phyloP scores from a whole-genome alignment of 2,329 filamentous ascomycete species.

The Hypoxylon sp. region DNA sequence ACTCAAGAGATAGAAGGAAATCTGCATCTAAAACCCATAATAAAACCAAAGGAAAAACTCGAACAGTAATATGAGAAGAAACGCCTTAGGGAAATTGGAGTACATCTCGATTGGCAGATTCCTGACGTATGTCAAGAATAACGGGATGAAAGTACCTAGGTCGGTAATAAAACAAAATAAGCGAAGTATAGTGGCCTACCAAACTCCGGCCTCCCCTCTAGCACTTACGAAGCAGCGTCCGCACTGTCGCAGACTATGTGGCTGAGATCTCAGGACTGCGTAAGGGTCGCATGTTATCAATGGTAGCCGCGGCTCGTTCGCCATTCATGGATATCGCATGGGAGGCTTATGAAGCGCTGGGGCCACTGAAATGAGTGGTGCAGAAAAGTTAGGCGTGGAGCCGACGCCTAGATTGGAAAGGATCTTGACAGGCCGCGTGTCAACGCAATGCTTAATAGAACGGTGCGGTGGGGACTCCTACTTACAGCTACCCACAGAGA shows the following conservation, averaged over 20 bases:
- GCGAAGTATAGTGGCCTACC: background rate
- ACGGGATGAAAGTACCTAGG: background rate
- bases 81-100: slow-evolving; percentile 15
- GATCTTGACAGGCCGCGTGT: slow-evolving; percentile 37
- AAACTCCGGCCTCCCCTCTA: slow-evolving; percentile 2
- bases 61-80: slow-evolving; percentile 8
- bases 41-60: slow-evolving; percentile 2
- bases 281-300: slow-evolving; percentile 18
- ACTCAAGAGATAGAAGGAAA: background rate
- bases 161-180: slow-evolving; percentile 12
- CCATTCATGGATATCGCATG: slow-evolving; percentile 8
- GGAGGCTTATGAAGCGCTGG: slow-evolving; percentile 14
- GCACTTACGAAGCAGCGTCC: slow-evolving; percentile 21
- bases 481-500: background rate
- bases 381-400: slow-evolving; percentile 31
- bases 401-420: slow-evolving; percentile 27
- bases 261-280: slow-evolving; percentile 14
- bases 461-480: slow-evolving; percentile 24
- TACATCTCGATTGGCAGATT: background rate
- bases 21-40: background rate
- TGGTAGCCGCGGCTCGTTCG: background rate
- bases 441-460: slow-evolving; percentile 26
- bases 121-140: background rate
- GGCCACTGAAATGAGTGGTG: slow-evolving; percentile 12
- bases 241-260: slow-evolving; percentile 21